phyloP scores from a whole-genome alignment of 2,329 filamentous ascomycete genomes.

The Pestalotiopsis sp. region DNA sequence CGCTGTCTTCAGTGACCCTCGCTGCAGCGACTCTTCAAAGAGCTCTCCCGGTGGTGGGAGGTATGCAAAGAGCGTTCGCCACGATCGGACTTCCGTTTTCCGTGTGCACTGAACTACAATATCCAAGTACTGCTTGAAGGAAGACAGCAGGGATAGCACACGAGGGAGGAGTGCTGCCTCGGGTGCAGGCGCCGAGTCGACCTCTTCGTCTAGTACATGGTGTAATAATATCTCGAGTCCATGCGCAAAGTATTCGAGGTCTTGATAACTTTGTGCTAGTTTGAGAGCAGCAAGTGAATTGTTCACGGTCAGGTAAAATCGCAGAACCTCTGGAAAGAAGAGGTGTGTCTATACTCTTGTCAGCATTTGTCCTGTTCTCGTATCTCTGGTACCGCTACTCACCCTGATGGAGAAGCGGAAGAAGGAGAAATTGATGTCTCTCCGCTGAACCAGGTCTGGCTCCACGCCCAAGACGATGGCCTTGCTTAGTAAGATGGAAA shows the following conservation, averaged over 20 bases:
- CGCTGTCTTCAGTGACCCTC: slow-evolving; percentile 88
- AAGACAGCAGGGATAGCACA: slow-evolving; percentile 67
- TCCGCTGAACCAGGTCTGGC: slow-evolving; percentile 87
- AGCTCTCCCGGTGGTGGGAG: slow-evolving; percentile 87
- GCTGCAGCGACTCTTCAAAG: slow-evolving; percentile 87
- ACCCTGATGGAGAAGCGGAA: slow-evolving; percentile 87
- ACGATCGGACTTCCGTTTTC: slow-evolving; percentile 94
- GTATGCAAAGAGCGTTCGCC: slow-evolving; percentile 91
- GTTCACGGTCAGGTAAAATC: slow-evolving; percentile 74
- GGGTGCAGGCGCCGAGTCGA: slow-evolving; percentile 69
- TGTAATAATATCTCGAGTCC: slow-evolving; percentile 91
- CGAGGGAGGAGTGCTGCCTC: slow-evolving; percentile 67
- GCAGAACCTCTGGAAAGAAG: slow-evolving; percentile 86
- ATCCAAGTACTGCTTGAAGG: slow-evolving; percentile 85
- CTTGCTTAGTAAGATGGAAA: slow-evolving; percentile 86
- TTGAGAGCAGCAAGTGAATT: slow-evolving; percentile 80
- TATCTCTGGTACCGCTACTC: slow-evolving; percentile 39
- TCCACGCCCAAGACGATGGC: slow-evolving; percentile 90
- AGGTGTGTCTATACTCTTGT: slow-evolving; percentile 72
- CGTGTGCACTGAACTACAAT: slow-evolving; percentile 96
- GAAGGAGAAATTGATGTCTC: slow-evolving; percentile 88
- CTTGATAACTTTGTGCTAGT: slow-evolving; percentile 82
- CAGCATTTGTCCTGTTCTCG: not conserved
- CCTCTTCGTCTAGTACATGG: slow-evolving; percentile 91
- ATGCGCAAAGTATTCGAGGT: slow-evolving; percentile 89